These are phyloP conservation scores for Durusdinium trenchii DNA, from an alignment of 73 alveolate species.

Conservation along the genomic window DNA sequence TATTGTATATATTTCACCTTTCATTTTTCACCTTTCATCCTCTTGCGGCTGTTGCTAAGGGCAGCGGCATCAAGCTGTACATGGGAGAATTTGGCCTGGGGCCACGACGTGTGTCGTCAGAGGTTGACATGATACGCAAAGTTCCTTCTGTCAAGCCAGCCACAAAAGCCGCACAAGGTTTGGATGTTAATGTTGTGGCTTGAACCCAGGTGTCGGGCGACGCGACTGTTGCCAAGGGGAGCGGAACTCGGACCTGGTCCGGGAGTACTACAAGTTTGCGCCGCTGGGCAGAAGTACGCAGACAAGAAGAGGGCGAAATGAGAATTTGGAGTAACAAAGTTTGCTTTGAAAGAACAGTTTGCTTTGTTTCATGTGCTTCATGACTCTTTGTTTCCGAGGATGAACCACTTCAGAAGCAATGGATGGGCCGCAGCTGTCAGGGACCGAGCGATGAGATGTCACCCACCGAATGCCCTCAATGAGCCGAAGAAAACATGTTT, in stretches of 20 bases:
- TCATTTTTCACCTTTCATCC: background rate
- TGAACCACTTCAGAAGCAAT: background rate
- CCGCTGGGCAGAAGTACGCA: background rate
- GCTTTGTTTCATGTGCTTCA: background rate
- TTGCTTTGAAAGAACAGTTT: background rate
- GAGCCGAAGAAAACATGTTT: background rate
- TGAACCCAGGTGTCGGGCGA: constrained; percentile 81
- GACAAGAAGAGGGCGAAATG: background rate
- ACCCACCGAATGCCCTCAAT: background rate
- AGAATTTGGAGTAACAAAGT: background rate
- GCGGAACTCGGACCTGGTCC: constrained; percentile 33
- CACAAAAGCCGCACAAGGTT: no score
- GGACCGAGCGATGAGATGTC: background rate
- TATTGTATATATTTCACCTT: no score
- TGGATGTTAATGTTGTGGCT: no score
- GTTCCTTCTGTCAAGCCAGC: no score
- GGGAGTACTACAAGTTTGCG: constrained; percentile 81
- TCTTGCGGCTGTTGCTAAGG: background rate
- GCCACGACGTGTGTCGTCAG: background rate
- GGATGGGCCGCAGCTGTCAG: constrained; percentile 14
- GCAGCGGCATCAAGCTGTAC: constrained; percentile 42
- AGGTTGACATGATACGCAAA: background rate
- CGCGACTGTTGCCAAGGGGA: constrained; percentile 43
- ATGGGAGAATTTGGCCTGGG: constrained; percentile 37
- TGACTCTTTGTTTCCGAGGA: background rate